Evolutionary conservation across 805 yeast species (phyloP).

Genomic region (Helenozyma rhizophorensis): DNA sequence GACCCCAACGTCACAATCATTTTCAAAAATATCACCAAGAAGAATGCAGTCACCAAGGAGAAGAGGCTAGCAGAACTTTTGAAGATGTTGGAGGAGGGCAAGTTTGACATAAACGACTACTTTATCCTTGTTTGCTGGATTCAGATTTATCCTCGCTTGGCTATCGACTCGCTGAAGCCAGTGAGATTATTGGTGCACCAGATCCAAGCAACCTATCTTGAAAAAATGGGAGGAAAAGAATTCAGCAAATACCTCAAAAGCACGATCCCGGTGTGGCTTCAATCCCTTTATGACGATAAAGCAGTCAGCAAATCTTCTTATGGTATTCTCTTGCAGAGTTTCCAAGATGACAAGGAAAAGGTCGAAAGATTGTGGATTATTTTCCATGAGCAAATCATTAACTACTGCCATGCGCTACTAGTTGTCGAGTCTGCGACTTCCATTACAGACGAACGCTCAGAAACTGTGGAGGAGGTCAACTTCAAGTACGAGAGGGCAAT

Average conservation of each 20-base stretch:
- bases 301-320: constrained; percentile 50
- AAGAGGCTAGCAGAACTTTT: constrained; percentile 59
- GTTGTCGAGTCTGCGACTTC: constrained; percentile 56
- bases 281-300: constrained; percentile 72
- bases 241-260: constrained; percentile 66
- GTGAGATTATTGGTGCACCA: constrained; percentile 64
- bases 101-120: constrained; percentile 39
- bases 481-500: constrained; percentile 60
- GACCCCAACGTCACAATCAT: constrained; percentile 53
- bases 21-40: constrained; percentile 74
- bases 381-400: constrained; percentile 53
- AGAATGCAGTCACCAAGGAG: constrained; percentile 82
- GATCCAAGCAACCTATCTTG: constrained; percentile 47
- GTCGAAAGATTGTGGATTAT: constrained; percentile 56
- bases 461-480: constrained; percentile 59
- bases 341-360: constrained; percentile 49
- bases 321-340: constrained; percentile 46
- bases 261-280: constrained; percentile 67
- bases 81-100: constrained; percentile 29
- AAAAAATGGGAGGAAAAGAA: constrained; percentile 50
- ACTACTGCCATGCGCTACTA: constrained; percentile 49
- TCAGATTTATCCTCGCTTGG: constrained; percentile 75
- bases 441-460: constrained; percentile 70
- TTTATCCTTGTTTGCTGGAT: constrained; percentile 62
- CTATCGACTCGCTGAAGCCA: constrained; percentile 63